A percentile compares a stretch with the other conserved stretches of the same genome.
These are phyloP conservation scores for Colletotrichum navitas DNA, from an alignment of 2,329 filamentous ascomycete species.

Conservation along the genomic window DNA sequence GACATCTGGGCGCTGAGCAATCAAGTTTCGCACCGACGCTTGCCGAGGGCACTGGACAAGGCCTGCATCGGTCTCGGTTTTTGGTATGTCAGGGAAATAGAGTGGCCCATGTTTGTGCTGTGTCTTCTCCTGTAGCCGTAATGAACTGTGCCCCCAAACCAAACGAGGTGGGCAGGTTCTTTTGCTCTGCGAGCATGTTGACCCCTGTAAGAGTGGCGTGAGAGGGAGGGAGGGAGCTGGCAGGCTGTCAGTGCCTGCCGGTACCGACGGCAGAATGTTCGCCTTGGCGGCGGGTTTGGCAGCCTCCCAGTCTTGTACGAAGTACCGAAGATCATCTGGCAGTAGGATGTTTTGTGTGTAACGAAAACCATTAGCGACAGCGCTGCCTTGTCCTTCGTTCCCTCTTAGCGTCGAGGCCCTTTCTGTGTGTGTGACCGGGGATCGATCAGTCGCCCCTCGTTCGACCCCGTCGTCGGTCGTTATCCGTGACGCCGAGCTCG, in stretches of 20 bases:
- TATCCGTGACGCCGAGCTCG: conserved; percentile 33
- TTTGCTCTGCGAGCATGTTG: conserved; percentile 6
- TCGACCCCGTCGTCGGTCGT: conserved; percentile 19
- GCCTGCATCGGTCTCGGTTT: conserved; percentile 17
- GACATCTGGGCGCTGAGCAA: conserved; percentile 3
- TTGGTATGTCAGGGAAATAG: conserved; percentile 6
- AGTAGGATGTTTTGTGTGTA: conserved; percentile 22
- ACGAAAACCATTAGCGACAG: conserved; percentile 25
- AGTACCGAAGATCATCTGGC: conserved; percentile 22
- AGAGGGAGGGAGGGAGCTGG: conserved; percentile 21
- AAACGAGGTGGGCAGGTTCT: background rate
- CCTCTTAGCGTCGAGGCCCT: conserved; percentile 16
- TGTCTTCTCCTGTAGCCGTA: conserved; percentile 9
- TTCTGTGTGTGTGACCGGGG: conserved; percentile 29
- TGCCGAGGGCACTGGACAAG: conserved; percentile 26
- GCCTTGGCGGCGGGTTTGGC: conserved; percentile 40
- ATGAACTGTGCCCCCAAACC: background rate
- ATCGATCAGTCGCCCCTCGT: conserved; percentile 17
- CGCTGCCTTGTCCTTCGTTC: conserved; percentile 24
- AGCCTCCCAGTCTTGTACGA: conserved; percentile 31
- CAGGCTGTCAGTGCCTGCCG: conserved; percentile 33
- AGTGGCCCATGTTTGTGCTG: background rate
- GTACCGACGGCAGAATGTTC: conserved; percentile 21
- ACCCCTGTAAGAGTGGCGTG: conserved; percentile 28
- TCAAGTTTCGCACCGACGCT: conserved; percentile 36